Evolutionary conservation across 108 stramenopile species (phyloP).

Genomic region (Fragilaria radians): DNA sequence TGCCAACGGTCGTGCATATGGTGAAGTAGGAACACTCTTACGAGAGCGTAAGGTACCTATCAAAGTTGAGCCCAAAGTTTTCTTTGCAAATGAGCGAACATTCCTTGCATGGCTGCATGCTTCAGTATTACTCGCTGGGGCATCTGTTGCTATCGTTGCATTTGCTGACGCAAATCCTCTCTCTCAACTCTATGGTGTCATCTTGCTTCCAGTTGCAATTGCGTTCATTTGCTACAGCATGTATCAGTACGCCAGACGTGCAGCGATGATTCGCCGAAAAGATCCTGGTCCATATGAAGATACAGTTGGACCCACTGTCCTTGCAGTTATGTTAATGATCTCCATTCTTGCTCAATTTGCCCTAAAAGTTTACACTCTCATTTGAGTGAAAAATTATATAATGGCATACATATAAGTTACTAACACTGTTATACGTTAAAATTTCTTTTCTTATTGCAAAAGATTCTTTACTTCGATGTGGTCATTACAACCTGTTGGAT

Average conservation of each 20-base stretch:
- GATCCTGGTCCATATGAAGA: constrained; percentile 91
- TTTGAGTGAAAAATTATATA: too few species aligned
- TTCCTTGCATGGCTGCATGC: constrained; percentile 94
- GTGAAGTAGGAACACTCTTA: constrained; percentile 27
- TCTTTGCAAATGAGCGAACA: constrained; percentile 96
- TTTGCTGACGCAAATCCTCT: constrained; percentile 41
- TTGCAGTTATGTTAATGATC: constrained; percentile 74
- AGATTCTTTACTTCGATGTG: too few species aligned
- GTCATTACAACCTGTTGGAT: too few species aligned
- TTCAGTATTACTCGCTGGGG: constrained; percentile 73
- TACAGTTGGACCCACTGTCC: constrained; percentile 70
- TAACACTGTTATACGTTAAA: too few species aligned
- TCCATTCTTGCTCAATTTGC: constrained; percentile 72
- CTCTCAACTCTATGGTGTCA: constrained; percentile 67
- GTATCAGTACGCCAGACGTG: constrained; percentile 72
- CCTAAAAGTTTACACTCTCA: constrained; percentile 78
- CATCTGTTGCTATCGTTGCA: constrained; percentile 76
- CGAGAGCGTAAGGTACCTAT: constrained; percentile 39
- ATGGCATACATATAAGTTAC: too few species aligned
- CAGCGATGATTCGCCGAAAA: constrained; percentile 76
- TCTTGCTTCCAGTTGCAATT: constrained; percentile 82
- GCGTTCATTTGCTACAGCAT: constrained; percentile 82
- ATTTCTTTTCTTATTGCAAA: too few species aligned
- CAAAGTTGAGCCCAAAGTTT: constrained; percentile 53
- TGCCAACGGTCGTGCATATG: constrained; percentile 1